A percentile compares a stretch with the other conserved stretches of the same genome.
phyloP scores from a whole-genome alignment of 176 grass and related monocot species.

The Metroxylon sagu region DNA sequence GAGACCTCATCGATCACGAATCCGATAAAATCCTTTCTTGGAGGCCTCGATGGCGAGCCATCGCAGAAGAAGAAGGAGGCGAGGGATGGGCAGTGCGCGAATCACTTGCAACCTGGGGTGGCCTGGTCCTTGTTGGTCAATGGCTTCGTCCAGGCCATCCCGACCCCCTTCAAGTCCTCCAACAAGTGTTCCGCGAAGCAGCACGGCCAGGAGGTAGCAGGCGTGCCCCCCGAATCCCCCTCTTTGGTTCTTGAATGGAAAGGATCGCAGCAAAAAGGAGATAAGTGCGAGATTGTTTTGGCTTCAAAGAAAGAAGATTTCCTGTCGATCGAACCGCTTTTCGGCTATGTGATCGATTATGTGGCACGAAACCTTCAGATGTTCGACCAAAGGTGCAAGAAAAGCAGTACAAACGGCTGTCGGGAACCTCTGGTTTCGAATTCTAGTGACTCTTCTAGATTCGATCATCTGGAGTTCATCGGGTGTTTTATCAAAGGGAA shows the following conservation, averaged over 20 bases:
- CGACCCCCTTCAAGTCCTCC: conserved; percentile 51
- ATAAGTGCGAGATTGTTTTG: conserved; percentile 4
- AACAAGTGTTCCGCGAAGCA: conserved; percentile 49
- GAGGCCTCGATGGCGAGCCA: conserved; percentile 1
- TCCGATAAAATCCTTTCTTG: conserved; percentile 22
- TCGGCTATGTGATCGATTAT: conserved; percentile 59
- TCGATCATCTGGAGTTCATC: conserved; percentile 34
- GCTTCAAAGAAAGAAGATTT: conserved; percentile 6
- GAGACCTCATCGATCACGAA: conserved; percentile 7
- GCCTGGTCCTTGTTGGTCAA: conserved; percentile 42
- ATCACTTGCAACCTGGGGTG: conserved; percentile 45
- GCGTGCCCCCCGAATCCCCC: not conserved
- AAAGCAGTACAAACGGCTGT: conserved; percentile 22
- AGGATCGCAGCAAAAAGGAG: not conserved
- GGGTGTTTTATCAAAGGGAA: conserved; percentile 50
- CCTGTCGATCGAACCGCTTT: conserved; percentile 44
- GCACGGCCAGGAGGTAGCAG: not conserved
- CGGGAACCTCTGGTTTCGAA: not conserved
- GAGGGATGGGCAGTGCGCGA: conserved; percentile 26
- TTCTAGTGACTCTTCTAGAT: not conserved
- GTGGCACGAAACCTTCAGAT: conserved; percentile 47
- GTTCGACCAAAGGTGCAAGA: conserved; percentile 34
- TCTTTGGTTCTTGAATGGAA: not conserved
- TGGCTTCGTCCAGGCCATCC: conserved; percentile 41
- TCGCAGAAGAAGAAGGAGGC: conserved; percentile 14